Conservation (phyloP, 768 basidiomycete species). For the Calocybe indica region DNA sequence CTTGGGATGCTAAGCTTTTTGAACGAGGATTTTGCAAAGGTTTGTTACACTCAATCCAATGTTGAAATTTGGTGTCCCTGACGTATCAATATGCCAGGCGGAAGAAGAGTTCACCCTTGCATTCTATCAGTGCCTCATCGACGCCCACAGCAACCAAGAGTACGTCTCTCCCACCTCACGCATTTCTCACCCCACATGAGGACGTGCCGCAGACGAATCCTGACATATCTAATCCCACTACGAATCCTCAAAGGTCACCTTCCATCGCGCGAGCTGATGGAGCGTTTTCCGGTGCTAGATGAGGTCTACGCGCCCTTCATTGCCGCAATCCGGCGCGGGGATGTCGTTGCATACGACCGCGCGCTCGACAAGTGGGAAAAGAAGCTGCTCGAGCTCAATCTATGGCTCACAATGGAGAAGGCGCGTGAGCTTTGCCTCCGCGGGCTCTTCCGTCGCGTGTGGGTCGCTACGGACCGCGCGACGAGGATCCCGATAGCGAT, state of each 20-base stretch:
- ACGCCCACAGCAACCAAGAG: constrained; percentile 77
- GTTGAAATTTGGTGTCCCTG: neutral
- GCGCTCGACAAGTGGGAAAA: constrained; percentile 69
- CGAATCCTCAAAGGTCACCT: constrained; percentile 84
- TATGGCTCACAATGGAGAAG: constrained; percentile 83
- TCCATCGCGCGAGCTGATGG: constrained; percentile 66
- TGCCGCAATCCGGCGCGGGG: constrained; percentile 67
- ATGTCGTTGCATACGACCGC: constrained; percentile 74
- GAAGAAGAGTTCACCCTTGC: constrained; percentile 85
- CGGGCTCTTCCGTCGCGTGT: constrained; percentile 78
- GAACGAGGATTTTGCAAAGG: constrained; percentile 87
- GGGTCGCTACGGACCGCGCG: constrained; percentile 68
- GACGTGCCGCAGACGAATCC: constrained; percentile 58
- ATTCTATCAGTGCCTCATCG: constrained; percentile 75
- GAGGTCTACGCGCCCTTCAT: constrained; percentile 81
- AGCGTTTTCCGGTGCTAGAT: constrained; percentile 65
- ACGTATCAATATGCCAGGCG: constrained; percentile 38
- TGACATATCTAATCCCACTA: constrained; percentile 87
- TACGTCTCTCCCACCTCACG: constrained; percentile 27
- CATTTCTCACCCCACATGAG: neutral
- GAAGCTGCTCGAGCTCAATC: constrained; percentile 77
- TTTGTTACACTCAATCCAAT: constrained; percentile 18
- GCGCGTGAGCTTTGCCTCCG: constrained; percentile 85
- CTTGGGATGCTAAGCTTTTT: constrained; percentile 92
- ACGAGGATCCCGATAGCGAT: constrained; percentile 77